Base-by-base conservation (phyloP, 208 protist species). In the Sergeia podlipaevii region DNA sequence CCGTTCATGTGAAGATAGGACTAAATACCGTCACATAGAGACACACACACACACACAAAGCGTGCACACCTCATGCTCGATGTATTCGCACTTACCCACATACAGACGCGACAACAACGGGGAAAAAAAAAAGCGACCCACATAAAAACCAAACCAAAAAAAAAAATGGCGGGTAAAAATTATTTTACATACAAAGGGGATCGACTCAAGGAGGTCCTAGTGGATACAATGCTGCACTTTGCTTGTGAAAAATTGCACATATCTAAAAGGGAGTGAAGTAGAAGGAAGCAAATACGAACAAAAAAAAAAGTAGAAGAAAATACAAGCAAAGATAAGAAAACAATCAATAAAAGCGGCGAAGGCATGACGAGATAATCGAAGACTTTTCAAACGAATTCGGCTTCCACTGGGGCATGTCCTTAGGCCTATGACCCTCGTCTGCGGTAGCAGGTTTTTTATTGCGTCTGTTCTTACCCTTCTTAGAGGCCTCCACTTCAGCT, bases 321-420 rank as follows among this genome's bases (percentile, higher is more conserved):
- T 24, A 13, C 15, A 46, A 30, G 3, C 5, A 10, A 46, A 18
- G 11, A 42, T 29, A 54, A 55, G 48, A 48, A 48, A 49, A 49
- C 44, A 54, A 27, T 64, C 59, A 93, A 48, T 95, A 89, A 51
- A 95, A 95, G 38, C 72, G 65, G 5, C 78, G 80, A 36, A 95
- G 73, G 49, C 77, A 89, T 0, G 87, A 95, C 11, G 80, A 81
- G 4, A 91, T 54, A 2, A 95, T 56, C n/a, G 80, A 81, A 24
- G 66, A 77, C 43, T 89, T 86, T 27, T 53, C 70, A 51, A 85
- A 86, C 15, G 83, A 82, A 44, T 90, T 90, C 0, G 87, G 83
- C 62, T 74, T 91, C 84, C 87, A 95, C 41, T 77, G 78, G 18
- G 32, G 68, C 1, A 58, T 42, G 6, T 53, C 60, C 36, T 80